Evolutionary conservation across 2,329 filamentous ascomycete species (phyloP), one percentile per base, ranked within the genome.

Genomic region (Fonsecaea pugnacius): DNA sequence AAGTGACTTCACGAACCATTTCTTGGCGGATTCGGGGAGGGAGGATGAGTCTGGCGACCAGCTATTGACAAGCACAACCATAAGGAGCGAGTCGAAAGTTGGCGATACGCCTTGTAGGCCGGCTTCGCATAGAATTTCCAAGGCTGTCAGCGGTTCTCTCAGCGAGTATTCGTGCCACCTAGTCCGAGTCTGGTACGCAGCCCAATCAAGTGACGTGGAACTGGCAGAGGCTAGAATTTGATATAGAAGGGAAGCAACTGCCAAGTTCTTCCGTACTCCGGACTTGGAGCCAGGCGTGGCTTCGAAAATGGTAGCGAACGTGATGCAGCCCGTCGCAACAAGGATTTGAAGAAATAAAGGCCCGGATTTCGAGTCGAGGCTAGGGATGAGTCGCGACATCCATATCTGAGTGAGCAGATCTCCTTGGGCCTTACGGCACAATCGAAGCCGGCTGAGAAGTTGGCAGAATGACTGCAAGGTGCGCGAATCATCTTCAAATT

Each of bases 291-390:
- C 38, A 18, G 27, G 18, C 16, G 60, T 36, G 32, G 54, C 64
- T 53, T 64, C 67, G 7, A 80, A 69, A 48, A 82, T 76, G 14
- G 75, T 74, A 36, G 74, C 72, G 40, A 82, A 75, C 4, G 77
- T 78, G 18, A 81, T 73, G 61, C 79, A 79, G n/a, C 79, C 77
- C 38, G 79, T 77, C 12, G 78, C 78, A 43, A 82, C 75, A 3
- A 82, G 73, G 24, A 77, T 74, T 18, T 75, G 73, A 33, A 82
- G 71, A 27, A 78, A 70, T 16, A 64, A 65, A 14, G 73, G 71
- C 18, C 79, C 70, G 18, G 69, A 72, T n/a, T 72, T 68, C 10
- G 73, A 75, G 52, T 75, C 70, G 4, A 75, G 62, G 35, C 74
- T 75, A 46, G 73, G 74, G n/a, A 81, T 55, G 59, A 78, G 69